Base-by-base conservation (phyloP, 495 filamentous ascomycete genomes). In the Podospora sp. region DNA sequence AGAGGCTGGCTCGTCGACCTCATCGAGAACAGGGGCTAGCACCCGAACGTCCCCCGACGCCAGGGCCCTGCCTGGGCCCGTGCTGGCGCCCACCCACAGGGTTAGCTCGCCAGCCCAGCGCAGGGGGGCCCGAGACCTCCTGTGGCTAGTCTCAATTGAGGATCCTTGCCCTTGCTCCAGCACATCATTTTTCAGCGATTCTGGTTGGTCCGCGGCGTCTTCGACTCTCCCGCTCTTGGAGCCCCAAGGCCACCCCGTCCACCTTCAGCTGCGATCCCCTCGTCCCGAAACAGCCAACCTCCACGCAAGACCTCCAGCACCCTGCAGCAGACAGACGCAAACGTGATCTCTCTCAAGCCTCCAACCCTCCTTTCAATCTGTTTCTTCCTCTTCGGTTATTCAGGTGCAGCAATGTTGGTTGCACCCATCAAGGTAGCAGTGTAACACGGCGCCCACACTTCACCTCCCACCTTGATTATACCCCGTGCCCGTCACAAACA, bases 261-360 rank as follows among this genome's bases (percentile, higher is more conserved):
- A 22, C 8, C 20, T 33, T 40, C 35, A 16, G 59, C 24, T 26
- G 21, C 56, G 24, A 59, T 20, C 24, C 20, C 33, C 59, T 40
- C 35, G 29, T 18, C 59, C n/a, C 59, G 29, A 61, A 61, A 22
- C 60, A 46, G 36, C 33, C 60, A 62, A 9, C 20, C 35, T 62
- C 35, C 35, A 65, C 20, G 25, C 51, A 40, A 33, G n/a, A 35
- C 40, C 51, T 36, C 50, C 51, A 40, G 27, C 52, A 36, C 63
- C 26, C 21, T 46, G 22, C 50, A 46, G 61, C 46, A 49, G 25
- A 63, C 63, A 46, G 52, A 65, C 62, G 29, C 62, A 64, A 55
- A 64, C 26, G 51, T 36, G 29, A 57, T 40, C 62, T 36, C 52
- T 36, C 21, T n/a, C 35, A 40, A 46, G 29, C 21, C 36, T 62